Evolutionary conservation across 805 yeast genomes (phyloP), one percentile per base, ranked within the genome.

Genomic region (Cyberlindnera maclurae): DNA sequence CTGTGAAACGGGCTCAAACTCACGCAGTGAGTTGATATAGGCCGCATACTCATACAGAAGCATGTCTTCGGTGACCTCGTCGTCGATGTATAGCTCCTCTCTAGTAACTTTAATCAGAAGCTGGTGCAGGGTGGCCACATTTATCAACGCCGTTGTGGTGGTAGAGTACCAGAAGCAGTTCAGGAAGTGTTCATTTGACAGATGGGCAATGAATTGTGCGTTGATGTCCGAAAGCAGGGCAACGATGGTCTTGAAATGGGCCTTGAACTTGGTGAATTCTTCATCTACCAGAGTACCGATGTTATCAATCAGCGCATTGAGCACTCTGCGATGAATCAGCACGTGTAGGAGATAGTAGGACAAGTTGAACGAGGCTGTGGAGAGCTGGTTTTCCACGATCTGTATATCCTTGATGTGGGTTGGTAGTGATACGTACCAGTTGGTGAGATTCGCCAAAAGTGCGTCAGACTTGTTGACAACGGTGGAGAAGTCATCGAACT

Each of bases 341-440:
- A 52, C 43, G 15, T 43, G 33, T 15, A 52, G 24, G 5, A 50
- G 38, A 32, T 51, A 52, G 35, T 50, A 52, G 3, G 48, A 41
- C 15, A 55, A 40, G 36, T 44, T 49, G 27, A 55, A 40, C 3
- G 58, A 50, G 4, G 52, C 57, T 4, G 54, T 38, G 5, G 51
- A 46, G 16, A 47, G 32, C 15, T 33, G 36, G 9, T 39, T 41
- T 2, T 38, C 17, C 4, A 40, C 33, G 13, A 45, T 36, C n/a
- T 38, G 31, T 15, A 46, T 33, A 12, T 42, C 44, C 16, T 37
- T 41, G 28, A 51, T 38, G 17, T 44, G 45, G 2, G 16, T 15
- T 1, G 60, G 56, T 17, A 55, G 38, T 4, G 41, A 28, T 3
- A 42, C 20, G 29, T 50, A 52, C 60, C 60, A 55, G 12, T 44